Evolutionary conservation across 495 filamentous ascomycete species (phyloP).

Genomic region (Podospora australis): DNA sequence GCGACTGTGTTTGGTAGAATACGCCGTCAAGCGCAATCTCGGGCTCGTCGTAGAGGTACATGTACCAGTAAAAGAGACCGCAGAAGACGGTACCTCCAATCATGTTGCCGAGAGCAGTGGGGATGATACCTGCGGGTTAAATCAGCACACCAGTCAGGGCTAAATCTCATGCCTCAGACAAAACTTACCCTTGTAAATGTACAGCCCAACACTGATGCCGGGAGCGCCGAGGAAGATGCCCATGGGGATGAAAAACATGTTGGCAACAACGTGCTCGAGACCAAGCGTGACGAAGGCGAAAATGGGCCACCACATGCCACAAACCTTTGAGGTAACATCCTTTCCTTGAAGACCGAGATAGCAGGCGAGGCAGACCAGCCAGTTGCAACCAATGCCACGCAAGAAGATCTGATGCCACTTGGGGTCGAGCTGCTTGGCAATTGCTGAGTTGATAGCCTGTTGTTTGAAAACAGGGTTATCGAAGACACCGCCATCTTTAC

Average conservation of each 20-base stretch:
- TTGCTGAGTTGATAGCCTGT: constrained; percentile 46
- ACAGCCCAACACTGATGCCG: constrained; percentile 44
- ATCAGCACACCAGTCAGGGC: background rate
- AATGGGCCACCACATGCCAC: constrained; percentile 59
- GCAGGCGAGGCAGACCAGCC: constrained; percentile 56
- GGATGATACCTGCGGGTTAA: constrained; percentile 41
- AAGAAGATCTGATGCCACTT: constrained; percentile 56
- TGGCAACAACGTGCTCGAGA: constrained; percentile 58
- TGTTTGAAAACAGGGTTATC: constrained; percentile 43
- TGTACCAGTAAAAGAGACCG: constrained; percentile 46
- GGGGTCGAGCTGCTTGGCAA: constrained; percentile 49
- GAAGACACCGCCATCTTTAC: constrained; percentile 51
- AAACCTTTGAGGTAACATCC: constrained; percentile 50
- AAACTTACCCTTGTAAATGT: constrained; percentile 54
- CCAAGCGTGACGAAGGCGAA: constrained; percentile 55
- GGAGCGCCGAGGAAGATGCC: constrained; percentile 49
- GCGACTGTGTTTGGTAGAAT: constrained; percentile 8
- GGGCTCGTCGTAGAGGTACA: constrained; percentile 33
- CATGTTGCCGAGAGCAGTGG: constrained; percentile 51
- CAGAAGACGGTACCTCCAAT: constrained; percentile 50
- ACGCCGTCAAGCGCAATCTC: constrained; percentile 18
- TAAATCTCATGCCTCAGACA: too few species aligned
- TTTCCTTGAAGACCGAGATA: constrained; percentile 52
- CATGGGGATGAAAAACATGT: constrained; percentile 59
- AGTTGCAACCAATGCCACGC: constrained; percentile 56